These are phyloP conservation scores for Taxillus chinensis DNA, from an alignment of 164 flowering plant genomes.

Conservation along the genomic window DNA sequence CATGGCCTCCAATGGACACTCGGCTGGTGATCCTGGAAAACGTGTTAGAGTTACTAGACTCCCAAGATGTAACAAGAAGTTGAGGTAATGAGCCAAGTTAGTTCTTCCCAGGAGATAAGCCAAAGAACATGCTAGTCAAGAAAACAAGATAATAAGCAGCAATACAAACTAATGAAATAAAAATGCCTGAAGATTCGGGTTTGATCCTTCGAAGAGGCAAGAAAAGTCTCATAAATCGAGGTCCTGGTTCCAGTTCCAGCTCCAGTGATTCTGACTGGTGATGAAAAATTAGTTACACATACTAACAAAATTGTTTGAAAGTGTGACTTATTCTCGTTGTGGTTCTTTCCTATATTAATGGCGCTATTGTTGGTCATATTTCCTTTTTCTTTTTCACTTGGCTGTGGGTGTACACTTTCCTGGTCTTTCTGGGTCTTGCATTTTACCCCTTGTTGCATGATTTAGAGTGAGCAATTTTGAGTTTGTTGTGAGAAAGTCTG, in stretches of 20 bases:
- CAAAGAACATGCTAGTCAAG: constrained; percentile 11
- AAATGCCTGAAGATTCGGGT: constrained; percentile 6
- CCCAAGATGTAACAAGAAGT: constrained; percentile 10
- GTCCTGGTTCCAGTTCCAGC: constrained; percentile 21
- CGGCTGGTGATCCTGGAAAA: constrained; percentile 10
- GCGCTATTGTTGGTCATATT: too few species aligned
- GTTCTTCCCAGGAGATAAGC: constrained; percentile 6
- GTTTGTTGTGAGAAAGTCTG: too few species aligned
- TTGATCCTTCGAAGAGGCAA: constrained; percentile 5
- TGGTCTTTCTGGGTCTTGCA: too few species aligned
- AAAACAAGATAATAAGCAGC: neutral
- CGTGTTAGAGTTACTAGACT: constrained; percentile 8
- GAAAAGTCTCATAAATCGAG: constrained; percentile 20
- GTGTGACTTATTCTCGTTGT: neutral
- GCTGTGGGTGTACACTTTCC: neutral
- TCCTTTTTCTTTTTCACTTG: neutral
- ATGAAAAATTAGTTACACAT: neutral
- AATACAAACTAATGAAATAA: constrained; percentile 5
- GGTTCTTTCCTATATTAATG: neutral
- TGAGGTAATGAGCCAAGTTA: constrained; percentile 8
- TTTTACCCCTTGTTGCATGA: too few species aligned
- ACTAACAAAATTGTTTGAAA: neutral
- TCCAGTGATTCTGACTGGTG: constrained; percentile 42
- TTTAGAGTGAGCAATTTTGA: too few species aligned
- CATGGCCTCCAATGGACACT: constrained; percentile 12